Percentiles rank a stretch among this genome's conserved stretches.
These are phyloP conservation scores for Aristolochia californica DNA, from an alignment of 164 flowering plant genomes.

Conservation along the genomic window DNA sequence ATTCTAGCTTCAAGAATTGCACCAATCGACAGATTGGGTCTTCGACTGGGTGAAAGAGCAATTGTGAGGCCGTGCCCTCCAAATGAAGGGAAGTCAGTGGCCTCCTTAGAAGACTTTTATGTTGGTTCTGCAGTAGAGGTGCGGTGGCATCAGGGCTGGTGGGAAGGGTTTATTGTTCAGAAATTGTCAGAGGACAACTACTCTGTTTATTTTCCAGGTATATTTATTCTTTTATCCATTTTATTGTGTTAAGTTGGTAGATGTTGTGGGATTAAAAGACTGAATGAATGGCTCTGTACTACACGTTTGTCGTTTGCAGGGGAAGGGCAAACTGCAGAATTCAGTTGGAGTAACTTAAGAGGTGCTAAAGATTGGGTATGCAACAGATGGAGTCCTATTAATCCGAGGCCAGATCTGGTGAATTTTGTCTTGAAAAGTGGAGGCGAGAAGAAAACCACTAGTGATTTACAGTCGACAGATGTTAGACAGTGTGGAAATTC, in stretches of 20 bases:
- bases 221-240: background rate
- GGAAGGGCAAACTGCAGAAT: slow-evolving; percentile 30
- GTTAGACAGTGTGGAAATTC: background rate
- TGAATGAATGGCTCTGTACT: too few relatives aligned
- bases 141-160: slow-evolving; percentile 90
- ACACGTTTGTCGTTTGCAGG: slow-evolving; percentile 34
- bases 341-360: slow-evolving; percentile 33
- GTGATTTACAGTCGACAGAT: too few relatives aligned
- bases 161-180: slow-evolving; percentile 84
- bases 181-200: slow-evolving; percentile 35
- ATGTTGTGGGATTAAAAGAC: background rate
- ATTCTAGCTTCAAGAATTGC: slow-evolving; percentile 48
- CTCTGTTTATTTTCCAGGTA: slow-evolving; percentile 72
- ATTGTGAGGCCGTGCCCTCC: slow-evolving; percentile 45
- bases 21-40: slow-evolving; percentile 38
- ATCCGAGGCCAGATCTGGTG: slow-evolving; percentile 46
- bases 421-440: slow-evolving; percentile 16
- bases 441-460: slow-evolving; percentile 2
- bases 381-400: slow-evolving; percentile 38
- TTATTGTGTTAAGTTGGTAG: too few relatives aligned
- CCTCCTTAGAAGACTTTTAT: slow-evolving; percentile 7
- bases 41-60: slow-evolving; percentile 41
- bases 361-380: slow-evolving; percentile 67
- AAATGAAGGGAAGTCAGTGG: slow-evolving; percentile 18
- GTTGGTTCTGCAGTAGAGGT: slow-evolving; percentile 70